Percentiles rank a stretch among this genome's conserved stretches.
These are phyloP conservation scores for Erythrobasidium hasegawianum DNA, from an alignment of 1,284 basidiomycete genomes.

Conservation along the genomic window DNA sequence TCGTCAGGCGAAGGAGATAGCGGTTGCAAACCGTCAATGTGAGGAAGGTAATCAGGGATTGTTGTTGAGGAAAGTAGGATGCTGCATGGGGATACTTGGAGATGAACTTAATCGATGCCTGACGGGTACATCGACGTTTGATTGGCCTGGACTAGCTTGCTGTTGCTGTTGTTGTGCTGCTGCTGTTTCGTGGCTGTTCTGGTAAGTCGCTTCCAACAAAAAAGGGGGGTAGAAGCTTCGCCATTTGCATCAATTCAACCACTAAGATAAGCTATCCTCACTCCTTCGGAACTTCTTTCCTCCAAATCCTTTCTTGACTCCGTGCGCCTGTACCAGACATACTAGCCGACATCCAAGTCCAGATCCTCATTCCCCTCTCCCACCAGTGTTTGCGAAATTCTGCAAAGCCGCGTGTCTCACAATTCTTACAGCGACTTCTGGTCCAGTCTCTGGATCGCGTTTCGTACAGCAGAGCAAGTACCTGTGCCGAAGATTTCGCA, in stretches of 20 bases:
- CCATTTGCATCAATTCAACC: no score
- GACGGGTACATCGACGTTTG: neutral
- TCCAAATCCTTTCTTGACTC: neutral
- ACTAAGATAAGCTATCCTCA: neutral
- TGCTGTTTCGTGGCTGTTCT: neutral
- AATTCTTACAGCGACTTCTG: constrained; percentile 75
- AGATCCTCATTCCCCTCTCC: neutral
- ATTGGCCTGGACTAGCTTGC: neutral
- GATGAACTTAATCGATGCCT: neutral
- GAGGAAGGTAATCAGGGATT: neutral
- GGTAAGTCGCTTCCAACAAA: neutral
- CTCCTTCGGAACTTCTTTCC: neutral
- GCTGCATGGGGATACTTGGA: constrained; percentile 3
- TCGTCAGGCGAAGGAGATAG: neutral
- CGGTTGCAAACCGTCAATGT: neutral
- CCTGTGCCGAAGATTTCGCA: constrained; percentile 76
- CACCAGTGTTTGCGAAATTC: neutral
- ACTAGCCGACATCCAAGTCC: neutral
- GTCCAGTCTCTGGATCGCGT: constrained; percentile 60
- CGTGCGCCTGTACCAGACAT: neutral
- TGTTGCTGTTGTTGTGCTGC: neutral
- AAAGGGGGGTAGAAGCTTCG: neutral
- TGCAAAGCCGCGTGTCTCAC: constrained; percentile 54
- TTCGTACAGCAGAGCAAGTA: constrained; percentile 78
- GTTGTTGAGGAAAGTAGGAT: neutral